A percentile compares a stretch with the other conserved stretches of the same genome.
Evolutionary conservation across 108 stramenopile species (phyloP).

Genomic region (Cyclostephanos invisitatus): DNA sequence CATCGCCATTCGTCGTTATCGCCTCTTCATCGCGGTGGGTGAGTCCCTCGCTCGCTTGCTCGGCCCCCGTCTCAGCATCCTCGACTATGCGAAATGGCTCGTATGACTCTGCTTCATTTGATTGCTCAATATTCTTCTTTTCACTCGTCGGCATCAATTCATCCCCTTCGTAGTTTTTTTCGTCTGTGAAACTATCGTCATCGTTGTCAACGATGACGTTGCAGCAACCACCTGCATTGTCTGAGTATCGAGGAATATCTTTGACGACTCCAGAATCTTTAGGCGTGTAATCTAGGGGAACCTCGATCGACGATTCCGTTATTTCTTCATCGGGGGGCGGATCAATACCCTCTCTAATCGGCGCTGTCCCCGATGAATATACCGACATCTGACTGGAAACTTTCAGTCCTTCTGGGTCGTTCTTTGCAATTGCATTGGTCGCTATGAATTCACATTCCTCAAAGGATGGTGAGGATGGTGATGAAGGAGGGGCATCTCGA

Average conservation of each 20-base stretch:
- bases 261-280: background rate
- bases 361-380: background rate
- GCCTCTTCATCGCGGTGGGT: background rate
- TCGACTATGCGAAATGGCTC: background rate
- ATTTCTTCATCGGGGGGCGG: constrained; percentile 29
- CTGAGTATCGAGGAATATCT: background rate
- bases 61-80: background rate
- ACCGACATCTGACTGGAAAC: background rate
- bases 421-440: background rate
- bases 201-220: constrained; percentile 35
- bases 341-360: background rate
- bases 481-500: background rate
- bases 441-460: constrained; percentile 11
- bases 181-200: constrained; percentile 23
- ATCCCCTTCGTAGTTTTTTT: constrained; percentile 5
- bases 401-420: constrained; percentile 8
- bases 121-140: background rate
- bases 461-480: background rate
- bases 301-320: background rate
- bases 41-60: background rate
- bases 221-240: background rate
- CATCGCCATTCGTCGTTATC: background rate
- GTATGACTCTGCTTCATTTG: background rate
- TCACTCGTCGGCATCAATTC: background rate
- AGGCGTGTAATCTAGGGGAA: background rate